Base-by-base conservation (phyloP, 352 stramenopile species). In the Pythium utonaiense region DNA sequence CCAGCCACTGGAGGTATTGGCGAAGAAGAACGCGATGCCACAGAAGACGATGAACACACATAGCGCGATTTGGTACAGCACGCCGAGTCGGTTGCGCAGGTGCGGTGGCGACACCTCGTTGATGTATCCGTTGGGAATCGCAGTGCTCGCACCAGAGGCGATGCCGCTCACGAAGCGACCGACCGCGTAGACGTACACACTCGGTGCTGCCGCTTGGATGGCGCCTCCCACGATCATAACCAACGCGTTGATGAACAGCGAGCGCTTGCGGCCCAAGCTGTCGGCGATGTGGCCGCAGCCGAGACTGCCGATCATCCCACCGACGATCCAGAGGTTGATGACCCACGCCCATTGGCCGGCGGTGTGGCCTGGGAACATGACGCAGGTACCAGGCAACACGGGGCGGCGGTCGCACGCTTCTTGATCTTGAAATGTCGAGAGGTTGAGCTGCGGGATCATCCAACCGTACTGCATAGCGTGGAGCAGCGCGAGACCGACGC, bases 351-450 rank as follows among this genome's bases (percentile, higher is more conserved):
- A 91, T 36, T 89, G 56, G 6, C 60, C 60, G 8, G 70, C 62
- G 0, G 80, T 71, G 58, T 88, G 80, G 2, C 74, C 74, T 17
- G 79, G 72, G 54, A 89, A 87, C 64, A 82, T 78, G 21, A 83
- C 51, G 53, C 71, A 81, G 6, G 65, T 75, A 28, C 66, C 73
- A 16, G 42, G 16, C 5, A 49, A 53, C 3, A 85, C 65, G 6
- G 75, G 77, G 24, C 62, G 68, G 4, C 66, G 71, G 36, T 71
- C 48, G 41, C 77, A 87, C 34, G 68, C 65, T 3, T 41, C 45
- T 7, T 62, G 64, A 44, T 77, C 61, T 45, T 75, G 67, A 47
- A 80, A 87, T 13, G 77, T 69, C 1, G 67, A 66, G 34, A 80
- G 28, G 31, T 82, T 83, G 44, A 85, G 53, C 52, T 87, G 73